Percentiles rank a stretch among this genome's conserved stretches.
phyloP scores from a whole-genome alignment of 1,284 basidiomycete species.

The Phellinidium pouzarii region DNA sequence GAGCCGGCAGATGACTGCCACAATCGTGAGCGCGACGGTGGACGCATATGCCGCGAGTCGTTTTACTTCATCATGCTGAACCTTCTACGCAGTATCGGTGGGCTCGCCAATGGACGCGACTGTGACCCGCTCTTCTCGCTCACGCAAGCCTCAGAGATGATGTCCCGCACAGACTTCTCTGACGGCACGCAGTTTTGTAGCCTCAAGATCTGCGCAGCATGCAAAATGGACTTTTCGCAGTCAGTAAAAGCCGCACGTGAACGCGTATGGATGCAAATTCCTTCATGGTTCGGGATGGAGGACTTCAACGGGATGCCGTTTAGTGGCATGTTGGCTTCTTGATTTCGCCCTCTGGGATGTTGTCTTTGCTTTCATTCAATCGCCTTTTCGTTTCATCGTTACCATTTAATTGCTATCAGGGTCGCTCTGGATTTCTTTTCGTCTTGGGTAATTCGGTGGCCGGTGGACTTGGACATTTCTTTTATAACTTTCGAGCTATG shows the following conservation, averaged over 20 bases:
- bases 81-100: slow-evolving; percentile 58
- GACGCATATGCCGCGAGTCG: slow-evolving; percentile 49
- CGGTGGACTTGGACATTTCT: neutral
- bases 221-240: slow-evolving; percentile 52
- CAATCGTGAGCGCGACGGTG: slow-evolving; percentile 26
- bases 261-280: slow-evolving; percentile 58
- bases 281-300: slow-evolving; percentile 57
- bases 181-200: slow-evolving; percentile 52
- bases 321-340: neutral
- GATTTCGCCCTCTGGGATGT: neutral
- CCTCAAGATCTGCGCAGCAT: slow-evolving; percentile 52
- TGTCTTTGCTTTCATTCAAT: neutral
- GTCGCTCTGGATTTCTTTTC: neutral
- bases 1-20: slow-evolving; percentile 42
- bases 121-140: slow-evolving; percentile 67
- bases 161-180: slow-evolving; percentile 59
- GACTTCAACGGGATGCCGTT: slow-evolving; percentile 13
- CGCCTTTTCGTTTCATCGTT: neutral
- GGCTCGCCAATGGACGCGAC: slow-evolving; percentile 62
- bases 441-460: neutral
- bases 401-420: neutral
- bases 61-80: slow-evolving; percentile 73
- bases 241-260: slow-evolving; percentile 46
- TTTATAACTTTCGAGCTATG: neutral
- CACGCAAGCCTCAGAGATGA: slow-evolving; percentile 60